phyloP scores from a whole-genome alignment of 192 early-diverging fungal species.

The Backusella luteola region DNA sequence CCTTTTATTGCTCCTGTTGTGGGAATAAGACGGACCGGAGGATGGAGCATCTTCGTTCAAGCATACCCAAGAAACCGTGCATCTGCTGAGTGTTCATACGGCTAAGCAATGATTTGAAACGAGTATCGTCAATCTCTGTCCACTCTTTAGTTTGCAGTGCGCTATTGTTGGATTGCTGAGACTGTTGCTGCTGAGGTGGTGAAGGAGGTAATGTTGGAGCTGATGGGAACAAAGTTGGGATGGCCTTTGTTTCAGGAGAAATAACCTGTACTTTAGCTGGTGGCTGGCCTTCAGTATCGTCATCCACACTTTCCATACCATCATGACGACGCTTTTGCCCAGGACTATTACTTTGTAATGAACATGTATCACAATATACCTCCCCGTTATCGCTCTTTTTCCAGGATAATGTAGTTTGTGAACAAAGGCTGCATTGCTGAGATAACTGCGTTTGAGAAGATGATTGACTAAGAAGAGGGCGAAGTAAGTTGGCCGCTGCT shows the following conservation, averaged over 20 bases:
- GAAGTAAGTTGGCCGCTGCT: constrained; percentile 15
- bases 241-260: background rate
- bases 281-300: background rate
- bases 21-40: constrained; percentile 25
- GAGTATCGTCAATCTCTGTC: constrained; percentile 33
- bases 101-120: constrained; percentile 31
- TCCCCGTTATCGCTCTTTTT: constrained; percentile 70
- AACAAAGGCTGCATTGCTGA: constrained; percentile 63
- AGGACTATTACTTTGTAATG: constrained; percentile 35
- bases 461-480: constrained; percentile 1
- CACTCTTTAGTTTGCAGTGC: constrained; percentile 9
- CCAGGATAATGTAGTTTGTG: constrained; percentile 71
- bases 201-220: background rate
- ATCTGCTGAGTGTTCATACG: constrained; percentile 51
- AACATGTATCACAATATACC: constrained; percentile 76
- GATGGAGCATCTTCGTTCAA: constrained; percentile 56
- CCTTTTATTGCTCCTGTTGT: background rate
- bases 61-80: constrained; percentile 51
- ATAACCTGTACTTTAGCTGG: background rate
- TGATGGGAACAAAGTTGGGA: constrained; percentile 5
- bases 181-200: background rate
- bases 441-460: background rate
- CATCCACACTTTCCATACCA: background rate
- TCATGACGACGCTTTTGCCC: constrained; percentile 40
- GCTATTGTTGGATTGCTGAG: background rate